Evolutionary conservation across 2,329 filamentous ascomycete genomes (phyloP).

Genomic region (Blastomyces parvus): DNA sequence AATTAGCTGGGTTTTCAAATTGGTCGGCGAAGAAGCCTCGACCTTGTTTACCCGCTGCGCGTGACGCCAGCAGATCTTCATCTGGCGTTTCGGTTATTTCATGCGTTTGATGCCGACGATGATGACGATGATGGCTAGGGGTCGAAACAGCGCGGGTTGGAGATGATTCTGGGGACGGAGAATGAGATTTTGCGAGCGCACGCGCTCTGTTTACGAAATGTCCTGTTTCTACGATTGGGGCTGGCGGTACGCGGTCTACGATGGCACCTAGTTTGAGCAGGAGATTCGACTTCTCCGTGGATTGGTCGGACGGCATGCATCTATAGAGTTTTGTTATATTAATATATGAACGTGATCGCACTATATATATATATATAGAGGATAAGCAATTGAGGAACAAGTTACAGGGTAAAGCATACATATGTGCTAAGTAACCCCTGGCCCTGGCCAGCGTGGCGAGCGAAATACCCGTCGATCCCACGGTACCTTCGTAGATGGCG

Average conservation of each 20-base stretch:
- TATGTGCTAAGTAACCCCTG: slow-evolving; percentile 82
- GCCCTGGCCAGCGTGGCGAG: slow-evolving; percentile 81
- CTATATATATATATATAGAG: background rate
- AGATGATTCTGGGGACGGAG: slow-evolving; percentile 27
- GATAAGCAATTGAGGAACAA: background rate
- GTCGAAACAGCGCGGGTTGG: slow-evolving; percentile 10
- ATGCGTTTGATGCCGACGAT: background rate
- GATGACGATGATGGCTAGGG: slow-evolving; percentile 4
- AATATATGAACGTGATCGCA: background rate
- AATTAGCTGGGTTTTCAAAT: slow-evolving; percentile 88
- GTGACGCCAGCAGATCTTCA: slow-evolving; percentile 11
- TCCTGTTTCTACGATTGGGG: slow-evolving; percentile 82
- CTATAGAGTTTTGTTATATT: slow-evolving; percentile 24
- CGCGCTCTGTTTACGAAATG: slow-evolving; percentile 94
- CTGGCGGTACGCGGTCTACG: slow-evolving; percentile 84
- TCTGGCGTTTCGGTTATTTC: slow-evolving; percentile 16
- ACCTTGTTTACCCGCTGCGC: slow-evolving; percentile 44
- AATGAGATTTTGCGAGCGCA: slow-evolving; percentile 65
- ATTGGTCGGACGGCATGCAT: slow-evolving; percentile 92
- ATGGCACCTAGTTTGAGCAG: slow-evolving; percentile 80
- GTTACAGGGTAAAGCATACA: slow-evolving; percentile 42
- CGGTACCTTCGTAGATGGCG: slow-evolving; percentile 94
- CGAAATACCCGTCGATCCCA: slow-evolving; percentile 92
- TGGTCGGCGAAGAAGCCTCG: slow-evolving; percentile 91
- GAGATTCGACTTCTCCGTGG: slow-evolving; percentile 77